Base-by-base conservation (phyloP, 2,329 filamentous ascomycete species). In the Trichophyton mentagrophytes region DNA sequence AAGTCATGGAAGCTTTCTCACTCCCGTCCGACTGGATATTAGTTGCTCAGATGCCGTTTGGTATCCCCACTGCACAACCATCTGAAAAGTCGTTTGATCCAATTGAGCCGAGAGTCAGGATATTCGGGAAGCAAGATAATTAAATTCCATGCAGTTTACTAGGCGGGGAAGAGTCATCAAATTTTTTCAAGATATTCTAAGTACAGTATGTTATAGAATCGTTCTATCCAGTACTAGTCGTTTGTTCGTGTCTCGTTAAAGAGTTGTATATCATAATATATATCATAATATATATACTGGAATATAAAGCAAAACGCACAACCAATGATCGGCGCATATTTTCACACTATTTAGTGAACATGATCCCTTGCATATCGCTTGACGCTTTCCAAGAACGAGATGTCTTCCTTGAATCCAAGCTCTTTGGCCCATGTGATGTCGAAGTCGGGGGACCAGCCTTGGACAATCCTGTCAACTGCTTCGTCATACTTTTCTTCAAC, bases 21-120 rank as follows among this genome's bases (percentile, higher is more conserved):
- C 68, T 95, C 36, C 87, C 88, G 49, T 69, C 76, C 17, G 80
- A 81, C 67, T 96, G 90, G 90, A 83, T 82, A 70, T 81, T 95
- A 65, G 83, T 86, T 70, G 86, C 88, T 25, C 89, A 95, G 80
- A 78, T 96, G 66, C 90, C 95, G 68, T 93, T 96, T 74, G 89
- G 89, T 65, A 71, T 70, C 64, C 79, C 78, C 59, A 42, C 22
- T 20, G 82, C 73, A 57, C 78, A 79, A 64, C 72, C 85, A 5
- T 80, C 77, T 13, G 79, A 84, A 72, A 90, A 91, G 82, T 71
- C 76, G 15, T 85, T 84, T 72, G 74, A 79, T 70, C 81, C 85
- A 27, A 66, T 89, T 33, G 83, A 87, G 73, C 80, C 87, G 71
- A 80, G 83, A 68, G 78, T 88, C 70, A 87, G 85, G 83, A 76